phyloP scores from a whole-genome alignment of 331 rosid species.

The Pyrus hybrid region DNA sequence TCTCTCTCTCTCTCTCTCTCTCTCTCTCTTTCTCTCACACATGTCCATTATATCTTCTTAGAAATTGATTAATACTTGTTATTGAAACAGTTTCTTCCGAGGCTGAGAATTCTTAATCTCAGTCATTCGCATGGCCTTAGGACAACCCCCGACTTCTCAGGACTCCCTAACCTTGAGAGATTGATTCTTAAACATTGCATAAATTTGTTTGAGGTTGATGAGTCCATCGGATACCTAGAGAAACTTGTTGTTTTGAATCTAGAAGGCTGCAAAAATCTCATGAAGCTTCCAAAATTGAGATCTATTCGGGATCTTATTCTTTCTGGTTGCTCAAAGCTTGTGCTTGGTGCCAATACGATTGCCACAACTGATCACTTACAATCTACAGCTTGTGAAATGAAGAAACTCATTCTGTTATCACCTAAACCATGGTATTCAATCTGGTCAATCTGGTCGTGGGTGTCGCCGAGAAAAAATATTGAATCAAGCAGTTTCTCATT shows the following conservation, averaged over 20 bases:
- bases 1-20: no score
- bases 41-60: not conserved
- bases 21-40: not conserved
- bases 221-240: not conserved
- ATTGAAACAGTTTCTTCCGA: not conserved
- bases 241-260: not conserved
- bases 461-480: not conserved
- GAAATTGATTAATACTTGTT: not conserved
- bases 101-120: not conserved
- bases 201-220: not conserved
- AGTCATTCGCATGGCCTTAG: no score
- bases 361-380: not conserved
- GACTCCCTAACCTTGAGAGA: no score
- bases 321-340: constrained; percentile 4
- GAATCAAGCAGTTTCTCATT: not conserved
- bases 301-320: not conserved
- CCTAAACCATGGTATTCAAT: not conserved
- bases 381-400: not conserved
- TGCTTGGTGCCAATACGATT: not conserved
- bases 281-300: not conserved
- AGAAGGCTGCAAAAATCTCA: not conserved
- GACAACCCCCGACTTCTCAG: no score
- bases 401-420: not conserved
- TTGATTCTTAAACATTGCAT: not conserved
- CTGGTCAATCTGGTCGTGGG: not conserved